Evolutionary conservation across 2,329 filamentous ascomycete genomes (phyloP), one percentile per base, ranked within the genome.

Genomic region (Nakataea oryzae): DNA sequence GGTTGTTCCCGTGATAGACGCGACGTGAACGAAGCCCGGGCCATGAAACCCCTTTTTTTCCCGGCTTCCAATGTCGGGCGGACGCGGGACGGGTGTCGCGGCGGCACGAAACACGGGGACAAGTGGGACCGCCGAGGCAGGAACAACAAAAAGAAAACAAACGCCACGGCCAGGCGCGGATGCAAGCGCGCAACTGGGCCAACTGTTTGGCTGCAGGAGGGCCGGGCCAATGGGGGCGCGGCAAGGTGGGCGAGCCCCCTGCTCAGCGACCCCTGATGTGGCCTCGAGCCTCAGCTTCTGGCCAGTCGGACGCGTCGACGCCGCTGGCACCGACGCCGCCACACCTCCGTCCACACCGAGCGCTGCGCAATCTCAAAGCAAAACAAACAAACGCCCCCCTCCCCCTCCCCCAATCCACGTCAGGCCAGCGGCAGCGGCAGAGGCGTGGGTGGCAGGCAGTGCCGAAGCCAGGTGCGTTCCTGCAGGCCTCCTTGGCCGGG

Each of bases 221-320:
- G 14, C 24, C 14, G 21, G 54, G 3, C 59, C 59, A 56, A 61
- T 61, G 50, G 55, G 30, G 24, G 11, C 30, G 50, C 54, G 30
- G 34, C 11, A 12, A 41, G n/a, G 14, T 34, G 14, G 56, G 27
- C 3, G 12, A 8, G n/a, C 6, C 27, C 41, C 59, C 59, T 30
- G 47, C 50, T 41, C 13, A 50, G 13, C 17, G 30, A 14, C 59
- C 59, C 59, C 59, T 61, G 59, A 29, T 30, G 55, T 57, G 29
- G 30, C 50, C 47, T 54, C 50, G n/a, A 28, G 17, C n/a, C 28
- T 32, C 24, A 24, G 28, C 29, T 59, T n/a, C 59, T 28, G 32
- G 55, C 62, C 62, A 63, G 62, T 63, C 62, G 62, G 62, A 63
- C 62, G 62, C 62, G 62, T 63, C 62, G 32, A 58, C 17, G 60